These are phyloP conservation scores for Kazachstania bromeliacearum DNA, from an alignment of 805 yeast species.

Conservation along the genomic window DNA sequence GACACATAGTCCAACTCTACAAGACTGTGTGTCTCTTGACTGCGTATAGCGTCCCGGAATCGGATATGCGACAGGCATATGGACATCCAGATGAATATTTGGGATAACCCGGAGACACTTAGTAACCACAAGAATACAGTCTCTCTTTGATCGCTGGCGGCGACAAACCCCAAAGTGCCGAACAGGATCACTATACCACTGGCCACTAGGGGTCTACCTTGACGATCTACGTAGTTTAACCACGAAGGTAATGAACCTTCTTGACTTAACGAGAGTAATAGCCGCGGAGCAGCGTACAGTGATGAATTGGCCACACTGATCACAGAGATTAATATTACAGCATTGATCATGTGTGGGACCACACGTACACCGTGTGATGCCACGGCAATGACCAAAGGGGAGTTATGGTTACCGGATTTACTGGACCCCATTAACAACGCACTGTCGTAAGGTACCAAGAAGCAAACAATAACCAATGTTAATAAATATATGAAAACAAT, in stretches of 20 bases:
- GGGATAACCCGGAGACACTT: conserved; percentile 68
- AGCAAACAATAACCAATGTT: conserved; percentile 47
- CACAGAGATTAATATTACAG: conserved; percentile 48
- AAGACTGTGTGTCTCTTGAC: conserved; percentile 34
- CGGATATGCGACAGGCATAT: conserved; percentile 60
- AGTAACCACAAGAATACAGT: conserved; percentile 65
- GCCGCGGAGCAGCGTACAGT: conserved; percentile 51
- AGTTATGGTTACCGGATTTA: conserved; percentile 33
- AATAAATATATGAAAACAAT: conserved; percentile 48
- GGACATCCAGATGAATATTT: conserved; percentile 75
- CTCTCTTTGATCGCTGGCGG: conserved; percentile 48
- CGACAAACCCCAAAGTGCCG: conserved; percentile 52
- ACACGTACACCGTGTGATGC: conserved; percentile 34
- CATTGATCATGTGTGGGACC: conserved; percentile 46
- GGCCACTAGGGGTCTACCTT: conserved; percentile 49
- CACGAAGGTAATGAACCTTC: conserved; percentile 44
- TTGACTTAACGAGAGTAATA: conserved; percentile 42
- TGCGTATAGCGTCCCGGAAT: conserved; percentile 47
- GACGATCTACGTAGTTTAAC: conserved; percentile 38
- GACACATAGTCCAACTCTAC: conserved; percentile 34
- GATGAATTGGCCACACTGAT: conserved; percentile 55
- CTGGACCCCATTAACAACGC: conserved; percentile 29
- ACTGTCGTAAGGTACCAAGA: conserved; percentile 62
- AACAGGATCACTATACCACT: conserved; percentile 34
- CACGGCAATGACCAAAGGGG: conserved; percentile 44